Conservation (phyloP, 2,329 filamentous ascomycete species). For the Celoporthe dispersa region DNA sequence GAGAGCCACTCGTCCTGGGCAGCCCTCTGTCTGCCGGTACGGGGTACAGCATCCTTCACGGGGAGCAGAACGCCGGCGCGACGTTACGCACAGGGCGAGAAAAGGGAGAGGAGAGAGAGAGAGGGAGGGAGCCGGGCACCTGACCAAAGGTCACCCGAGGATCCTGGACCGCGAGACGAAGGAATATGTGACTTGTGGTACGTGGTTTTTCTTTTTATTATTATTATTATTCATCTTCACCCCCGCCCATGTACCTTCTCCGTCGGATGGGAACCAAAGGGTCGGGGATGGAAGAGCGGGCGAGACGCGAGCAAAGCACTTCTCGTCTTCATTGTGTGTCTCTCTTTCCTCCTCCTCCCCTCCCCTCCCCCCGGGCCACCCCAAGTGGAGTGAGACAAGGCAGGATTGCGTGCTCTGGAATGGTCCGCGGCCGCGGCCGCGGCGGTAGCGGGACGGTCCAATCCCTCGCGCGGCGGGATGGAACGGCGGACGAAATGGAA, state of each 20-base stretch:
- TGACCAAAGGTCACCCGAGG: background rate
- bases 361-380: too few relatives aligned
- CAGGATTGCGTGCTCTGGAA: background rate
- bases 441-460: background rate
- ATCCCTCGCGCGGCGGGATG: background rate
- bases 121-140: background rate
- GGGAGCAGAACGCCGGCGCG: background rate
- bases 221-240: background rate
- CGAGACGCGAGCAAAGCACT: too few relatives aligned
- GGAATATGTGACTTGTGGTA: background rate
- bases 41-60: conserved; percentile 5
- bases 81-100: conserved; percentile 10
- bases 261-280: background rate
- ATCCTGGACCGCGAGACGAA: background rate
- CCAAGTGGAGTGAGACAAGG: background rate
- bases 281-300: too few relatives aligned
- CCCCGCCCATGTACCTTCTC: background rate
- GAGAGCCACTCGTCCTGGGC: background rate
- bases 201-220: background rate
- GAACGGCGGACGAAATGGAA: background rate
- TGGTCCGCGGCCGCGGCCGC: background rate
- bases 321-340: too few relatives aligned
- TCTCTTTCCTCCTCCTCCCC: too few relatives aligned
- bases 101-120: too few relatives aligned
- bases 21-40: background rate